These are phyloP conservation scores for Plasmodium inui DNA, from an alignment of 169 alveolate genomes.

Conservation along the genomic window DNA sequence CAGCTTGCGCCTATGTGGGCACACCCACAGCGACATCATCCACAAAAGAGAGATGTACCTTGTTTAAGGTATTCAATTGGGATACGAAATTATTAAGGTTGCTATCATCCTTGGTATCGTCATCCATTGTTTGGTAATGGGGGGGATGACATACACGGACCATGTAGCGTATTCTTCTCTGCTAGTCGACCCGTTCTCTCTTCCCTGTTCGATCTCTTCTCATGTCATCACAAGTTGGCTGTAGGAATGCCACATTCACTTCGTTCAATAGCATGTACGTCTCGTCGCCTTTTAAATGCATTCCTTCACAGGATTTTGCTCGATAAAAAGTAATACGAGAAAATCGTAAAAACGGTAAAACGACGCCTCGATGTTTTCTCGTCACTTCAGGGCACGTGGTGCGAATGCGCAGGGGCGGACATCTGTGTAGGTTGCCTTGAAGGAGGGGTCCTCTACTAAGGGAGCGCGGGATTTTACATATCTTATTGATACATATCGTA, in stretches of 20 bases:
- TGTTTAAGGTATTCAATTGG: constrained; percentile 46
- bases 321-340: neutral
- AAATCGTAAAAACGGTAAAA: neutral
- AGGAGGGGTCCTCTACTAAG: neutral
- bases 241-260: neutral
- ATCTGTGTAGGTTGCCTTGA: neutral
- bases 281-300: neutral
- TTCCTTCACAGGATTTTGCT: neutral
- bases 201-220: neutral
- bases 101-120: constrained; percentile 35
- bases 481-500: neutral
- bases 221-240: neutral
- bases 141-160: neutral
- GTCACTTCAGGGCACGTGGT: neutral
- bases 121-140: constrained; percentile 39
- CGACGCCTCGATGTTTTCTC: neutral
- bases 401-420: neutral
- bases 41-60: constrained; percentile 4
- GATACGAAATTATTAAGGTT: constrained; percentile 46
- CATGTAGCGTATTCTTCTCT: neutral
- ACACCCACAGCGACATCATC: neutral
- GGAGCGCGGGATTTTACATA: neutral
- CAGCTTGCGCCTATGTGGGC: neutral
- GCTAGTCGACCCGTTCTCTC: neutral
- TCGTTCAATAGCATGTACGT: neutral